phyloP scores from a whole-genome alignment of 352 stramenopile species.

The Globisporangium viniferum region DNA sequence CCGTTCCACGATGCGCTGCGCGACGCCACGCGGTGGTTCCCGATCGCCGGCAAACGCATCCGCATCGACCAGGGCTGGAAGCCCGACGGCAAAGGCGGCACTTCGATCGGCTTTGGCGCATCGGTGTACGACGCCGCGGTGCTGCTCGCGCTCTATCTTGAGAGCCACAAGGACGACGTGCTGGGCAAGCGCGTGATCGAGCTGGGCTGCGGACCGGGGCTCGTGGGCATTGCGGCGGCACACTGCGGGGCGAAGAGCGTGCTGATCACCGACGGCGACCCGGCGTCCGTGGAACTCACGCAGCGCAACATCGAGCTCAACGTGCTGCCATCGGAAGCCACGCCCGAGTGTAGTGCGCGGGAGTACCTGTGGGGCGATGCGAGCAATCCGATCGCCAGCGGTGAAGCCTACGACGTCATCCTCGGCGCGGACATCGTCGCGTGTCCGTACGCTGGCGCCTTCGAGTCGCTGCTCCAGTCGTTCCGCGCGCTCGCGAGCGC shows the following conservation, averaged over 20 bases:
- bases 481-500: slow-evolving; percentile 38
- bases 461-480: slow-evolving; percentile 55
- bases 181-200: slow-evolving; percentile 61
- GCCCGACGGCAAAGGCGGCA: slow-evolving; percentile 68
- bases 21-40: slow-evolving; percentile 62
- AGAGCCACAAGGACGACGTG: slow-evolving; percentile 46
- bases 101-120: slow-evolving; percentile 67
- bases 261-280: slow-evolving; percentile 71
- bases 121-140: slow-evolving; percentile 82
- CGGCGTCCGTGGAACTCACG: slow-evolving; percentile 60
- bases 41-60: slow-evolving; percentile 52
- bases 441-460: slow-evolving; percentile 72
- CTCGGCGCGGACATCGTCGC: slow-evolving; percentile 81
- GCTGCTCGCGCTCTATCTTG: slow-evolving; percentile 75
- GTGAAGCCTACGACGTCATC: slow-evolving; percentile 57
- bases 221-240: slow-evolving; percentile 67
- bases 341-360: slow-evolving; percentile 27
- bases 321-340: slow-evolving; percentile 17
- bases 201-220: slow-evolving; percentile 66
- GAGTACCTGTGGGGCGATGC: slow-evolving; percentile 66
- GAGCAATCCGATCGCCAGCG: slow-evolving; percentile 24
- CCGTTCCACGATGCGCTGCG: slow-evolving; percentile 73
- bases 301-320: slow-evolving; percentile 56
- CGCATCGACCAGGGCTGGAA: slow-evolving; percentile 79
- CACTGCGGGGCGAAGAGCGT: slow-evolving; percentile 43